These are phyloP conservation scores for Lasiosphaeria hispida DNA, from an alignment of 495 filamentous ascomycete genomes.

Conservation along the genomic window DNA sequence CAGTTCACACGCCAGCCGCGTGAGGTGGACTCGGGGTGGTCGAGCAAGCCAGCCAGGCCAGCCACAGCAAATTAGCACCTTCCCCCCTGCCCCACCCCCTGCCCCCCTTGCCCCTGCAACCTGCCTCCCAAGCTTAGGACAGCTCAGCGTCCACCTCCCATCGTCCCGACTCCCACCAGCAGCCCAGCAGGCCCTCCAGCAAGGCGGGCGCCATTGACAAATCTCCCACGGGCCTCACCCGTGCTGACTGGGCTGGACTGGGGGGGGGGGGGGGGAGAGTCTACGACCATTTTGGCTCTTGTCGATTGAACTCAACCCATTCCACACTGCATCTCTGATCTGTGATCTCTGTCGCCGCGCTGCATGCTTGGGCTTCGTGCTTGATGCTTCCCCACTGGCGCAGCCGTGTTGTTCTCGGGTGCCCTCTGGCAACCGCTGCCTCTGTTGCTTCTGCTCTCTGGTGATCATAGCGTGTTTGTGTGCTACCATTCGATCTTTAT, in stretches of 20 bases:
- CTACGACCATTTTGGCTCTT: no score
- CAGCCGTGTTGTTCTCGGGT: constrained; percentile 1
- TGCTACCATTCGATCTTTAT: constrained; percentile 21
- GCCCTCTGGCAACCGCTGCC: not conserved
- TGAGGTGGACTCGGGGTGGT: not conserved
- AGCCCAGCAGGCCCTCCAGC: not conserved
- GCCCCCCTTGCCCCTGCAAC: constrained; percentile 8
- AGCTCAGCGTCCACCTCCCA: constrained; percentile 1
- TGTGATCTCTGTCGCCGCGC: no score
- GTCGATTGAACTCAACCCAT: no score
- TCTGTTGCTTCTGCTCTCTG: constrained; percentile 13
- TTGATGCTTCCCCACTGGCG: not conserved
- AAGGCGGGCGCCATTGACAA: not conserved
- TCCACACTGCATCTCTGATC: no score
- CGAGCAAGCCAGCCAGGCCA: constrained; percentile 17
- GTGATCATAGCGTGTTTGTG: constrained; percentile 20
- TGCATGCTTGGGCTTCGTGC: no score
- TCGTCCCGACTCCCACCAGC: not conserved
- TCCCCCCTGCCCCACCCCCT: no score
- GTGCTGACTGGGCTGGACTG: constrained; percentile 1
- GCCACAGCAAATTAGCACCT: constrained; percentile 26
- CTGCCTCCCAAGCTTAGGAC: not conserved
- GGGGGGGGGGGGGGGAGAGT: no score
- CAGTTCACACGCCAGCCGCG: constrained; percentile 2
- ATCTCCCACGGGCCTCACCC: constrained; percentile 13